phyloP scores from a whole-genome alignment of 345 rosid species.

The Dovyalis caffra region DNA sequence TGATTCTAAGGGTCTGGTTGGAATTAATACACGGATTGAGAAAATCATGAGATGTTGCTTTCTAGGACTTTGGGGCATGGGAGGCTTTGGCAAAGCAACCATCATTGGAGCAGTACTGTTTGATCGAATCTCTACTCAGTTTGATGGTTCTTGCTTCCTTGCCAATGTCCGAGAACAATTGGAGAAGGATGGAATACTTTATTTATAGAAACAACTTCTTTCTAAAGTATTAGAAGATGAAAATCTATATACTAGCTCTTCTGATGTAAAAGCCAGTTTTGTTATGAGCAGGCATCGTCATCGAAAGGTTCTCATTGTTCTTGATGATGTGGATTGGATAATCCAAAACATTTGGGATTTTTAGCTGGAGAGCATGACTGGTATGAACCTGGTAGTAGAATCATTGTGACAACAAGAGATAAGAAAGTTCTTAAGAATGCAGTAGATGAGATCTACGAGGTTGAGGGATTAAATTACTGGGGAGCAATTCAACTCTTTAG shows the following conservation, averaged over 20 bases:
- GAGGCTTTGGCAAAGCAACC: constrained; percentile 13
- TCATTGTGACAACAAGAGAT: neutral
- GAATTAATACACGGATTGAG: neutral
- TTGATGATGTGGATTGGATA: constrained; percentile 22
- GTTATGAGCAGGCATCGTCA: neutral
- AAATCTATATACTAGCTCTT: constrained; percentile 2
- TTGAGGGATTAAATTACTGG: no score
- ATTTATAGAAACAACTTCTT: no score
- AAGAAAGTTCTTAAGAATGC: no score
- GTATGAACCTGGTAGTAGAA: neutral
- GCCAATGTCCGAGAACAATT: constrained; percentile 5
- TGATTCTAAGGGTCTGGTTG: neutral
- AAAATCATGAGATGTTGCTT: neutral
- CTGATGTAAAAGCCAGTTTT: no score
- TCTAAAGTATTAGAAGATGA: no score
- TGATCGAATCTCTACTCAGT: neutral
- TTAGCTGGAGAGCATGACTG: neutral
- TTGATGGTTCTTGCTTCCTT: constrained; percentile 9
- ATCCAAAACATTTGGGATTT: neutral
- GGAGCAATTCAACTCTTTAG: no score
- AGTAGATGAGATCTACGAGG: no score
- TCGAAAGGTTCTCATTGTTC: constrained; percentile 8
- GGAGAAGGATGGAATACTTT: no score
- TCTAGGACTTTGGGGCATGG: constrained; percentile 1
- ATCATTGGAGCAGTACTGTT: neutral